These are phyloP conservation scores for Ogataea ganodermae DNA, from an alignment of 805 yeast genomes.

Conservation along the genomic window DNA sequence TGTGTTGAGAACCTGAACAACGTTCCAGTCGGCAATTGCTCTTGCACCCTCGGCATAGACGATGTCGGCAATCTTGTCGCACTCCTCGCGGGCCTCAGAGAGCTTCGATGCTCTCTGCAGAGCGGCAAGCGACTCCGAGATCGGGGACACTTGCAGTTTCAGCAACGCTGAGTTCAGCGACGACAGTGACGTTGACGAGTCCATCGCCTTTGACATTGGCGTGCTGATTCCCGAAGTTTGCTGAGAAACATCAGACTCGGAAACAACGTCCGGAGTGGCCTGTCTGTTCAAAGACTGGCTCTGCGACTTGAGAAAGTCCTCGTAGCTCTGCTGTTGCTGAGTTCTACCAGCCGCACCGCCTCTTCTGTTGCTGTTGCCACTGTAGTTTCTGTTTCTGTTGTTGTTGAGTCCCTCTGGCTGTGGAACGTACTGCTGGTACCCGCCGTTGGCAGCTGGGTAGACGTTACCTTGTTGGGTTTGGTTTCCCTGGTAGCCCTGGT, in stretches of 20 bases:
- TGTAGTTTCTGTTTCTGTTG: slow-evolving; percentile 13
- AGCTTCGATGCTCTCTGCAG: slow-evolving; percentile 54
- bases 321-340: slow-evolving; percentile 41
- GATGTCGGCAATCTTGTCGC: slow-evolving; percentile 52
- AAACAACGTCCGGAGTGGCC: slow-evolving; percentile 21
- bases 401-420: background rate
- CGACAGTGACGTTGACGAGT: slow-evolving; percentile 70
- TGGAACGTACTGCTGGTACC: slow-evolving; percentile 11
- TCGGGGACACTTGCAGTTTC: slow-evolving; percentile 65
- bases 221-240: slow-evolving; percentile 34
- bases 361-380: slow-evolving; percentile 15
- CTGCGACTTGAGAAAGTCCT: slow-evolving; percentile 53
- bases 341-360: slow-evolving; percentile 15
- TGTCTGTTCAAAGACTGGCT: slow-evolving; percentile 26
- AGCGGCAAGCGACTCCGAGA: slow-evolving; percentile 55
- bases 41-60: slow-evolving; percentile 47
- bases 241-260: slow-evolving; percentile 29
- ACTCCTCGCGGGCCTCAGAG: slow-evolving; percentile 56
- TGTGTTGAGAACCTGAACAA: slow-evolving; percentile 63
- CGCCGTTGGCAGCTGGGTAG: slow-evolving; percentile 12
- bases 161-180: slow-evolving; percentile 65
- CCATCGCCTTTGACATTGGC: slow-evolving; percentile 30
- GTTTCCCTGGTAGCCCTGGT: slow-evolving; percentile 38
- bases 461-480: slow-evolving; percentile 16
- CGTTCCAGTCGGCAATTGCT: slow-evolving; percentile 62